Evolutionary conservation across 2,329 filamentous ascomycete species (phyloP), one percentile per base, ranked within the genome.

Genomic region (Pseudogymnoascus sp.): DNA sequence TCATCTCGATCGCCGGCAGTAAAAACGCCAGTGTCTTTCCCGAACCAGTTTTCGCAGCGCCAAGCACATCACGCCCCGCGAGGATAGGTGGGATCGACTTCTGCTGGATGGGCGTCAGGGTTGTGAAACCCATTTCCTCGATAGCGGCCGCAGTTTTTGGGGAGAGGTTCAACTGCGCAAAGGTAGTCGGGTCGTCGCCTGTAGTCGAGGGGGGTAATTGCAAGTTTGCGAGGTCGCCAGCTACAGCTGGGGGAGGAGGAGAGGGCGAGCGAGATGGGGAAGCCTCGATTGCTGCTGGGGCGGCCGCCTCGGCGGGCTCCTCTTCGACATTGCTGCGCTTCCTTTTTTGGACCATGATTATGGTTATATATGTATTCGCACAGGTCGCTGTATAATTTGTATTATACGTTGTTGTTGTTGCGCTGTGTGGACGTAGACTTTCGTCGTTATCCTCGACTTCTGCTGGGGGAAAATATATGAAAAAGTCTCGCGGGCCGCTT

Each of bases 11-110:
- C 1, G 93, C 93, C 16, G 95, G 95, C 64, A 97, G 93, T 66
- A 99, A 80, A 78, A 99, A 99, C 2, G 93, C 89, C 65, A 97
- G 78, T 0, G 95, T 99, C 81, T 99, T 99, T 74, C 95, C 95
- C 21, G 91, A 96, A 47, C 93, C 93, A 2, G 93, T 97, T 81
- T 97, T 97, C 61, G 95, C 95, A 33, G 93, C 93, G 71, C 95
- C 95, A 50, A 99, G 84, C 21, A 97, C 90, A 78, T 97, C 93
- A 73, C 89, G 87, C 67, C 95, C 95, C 44, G 93, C 91, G 65
- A 97, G 81, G 56, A 96, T 80, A 19, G 93, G 92, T 4, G 93
- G 93, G 63, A 97, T 96, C 11, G 88, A 89, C 73, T 89, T 84
- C 70, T 86, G 84, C 76, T 97, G 95, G 69, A 97, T 97, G 74